Evolutionary conservation across 176 grass and related monocot genomes (phyloP).

Genomic region (Microstegium vimineum): DNA sequence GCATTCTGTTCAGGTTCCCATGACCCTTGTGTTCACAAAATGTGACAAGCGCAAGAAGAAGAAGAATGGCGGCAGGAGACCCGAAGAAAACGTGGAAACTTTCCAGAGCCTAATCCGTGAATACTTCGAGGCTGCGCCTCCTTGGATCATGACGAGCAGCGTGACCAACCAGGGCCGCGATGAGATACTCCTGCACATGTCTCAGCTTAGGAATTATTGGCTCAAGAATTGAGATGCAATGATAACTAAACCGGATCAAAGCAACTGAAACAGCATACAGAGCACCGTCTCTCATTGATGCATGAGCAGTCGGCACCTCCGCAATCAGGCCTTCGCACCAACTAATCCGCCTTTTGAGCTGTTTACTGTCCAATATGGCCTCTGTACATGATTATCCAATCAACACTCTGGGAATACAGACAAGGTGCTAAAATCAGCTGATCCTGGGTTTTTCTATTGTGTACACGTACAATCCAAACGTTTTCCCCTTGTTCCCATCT

Average conservation of each 20-base stretch:
- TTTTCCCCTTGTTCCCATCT: constrained; percentile 24
- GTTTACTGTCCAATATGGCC: constrained; percentile 37
- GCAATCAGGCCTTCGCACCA: constrained; percentile 21
- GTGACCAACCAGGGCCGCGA: constrained; percentile 91
- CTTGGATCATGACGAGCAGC: constrained; percentile 98
- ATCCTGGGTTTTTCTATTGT: constrained; percentile 32
- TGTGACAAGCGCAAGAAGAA: constrained; percentile 98
- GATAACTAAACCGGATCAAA: not conserved
- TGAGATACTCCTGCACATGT: constrained; percentile 93
- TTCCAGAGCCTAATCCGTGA: constrained; percentile 76
- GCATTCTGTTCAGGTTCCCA: constrained; percentile 63
- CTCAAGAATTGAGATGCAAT: constrained; percentile 60
- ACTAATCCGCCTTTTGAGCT: constrained; percentile 47
- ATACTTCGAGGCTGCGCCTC: constrained; percentile 76
- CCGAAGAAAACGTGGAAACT: constrained; percentile 80
- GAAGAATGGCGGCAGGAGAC: constrained; percentile 83
- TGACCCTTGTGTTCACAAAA: constrained; percentile 95
- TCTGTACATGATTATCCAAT: constrained; percentile 47
- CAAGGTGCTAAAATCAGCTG: constrained; percentile 34
- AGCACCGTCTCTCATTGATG: constrained; percentile 13
- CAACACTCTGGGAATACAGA: constrained; percentile 25
- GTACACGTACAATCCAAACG: constrained; percentile 35
- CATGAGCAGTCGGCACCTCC: not conserved
- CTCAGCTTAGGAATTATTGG: constrained; percentile 97
- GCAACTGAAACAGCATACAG: constrained; percentile 13